phyloP scores from a whole-genome alignment of 2,329 filamentous ascomycete species.

The Fusarium nodosum region DNA sequence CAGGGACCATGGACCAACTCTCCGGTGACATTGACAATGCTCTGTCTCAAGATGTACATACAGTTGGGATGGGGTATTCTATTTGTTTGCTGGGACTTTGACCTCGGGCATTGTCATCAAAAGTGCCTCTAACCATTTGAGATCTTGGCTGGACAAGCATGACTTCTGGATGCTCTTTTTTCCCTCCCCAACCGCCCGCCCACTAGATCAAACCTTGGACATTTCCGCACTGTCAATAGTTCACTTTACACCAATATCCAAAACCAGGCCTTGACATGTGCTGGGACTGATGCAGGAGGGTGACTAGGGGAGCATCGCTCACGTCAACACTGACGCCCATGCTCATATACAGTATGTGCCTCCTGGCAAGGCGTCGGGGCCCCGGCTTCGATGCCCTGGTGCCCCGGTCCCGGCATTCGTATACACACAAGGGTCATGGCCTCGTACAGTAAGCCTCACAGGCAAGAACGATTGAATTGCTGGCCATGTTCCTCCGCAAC shows the following conservation, averaged over 20 bases:
- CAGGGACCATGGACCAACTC: conserved; percentile 18
- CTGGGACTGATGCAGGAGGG: conserved; percentile 32
- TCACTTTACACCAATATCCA: conserved; percentile 20
- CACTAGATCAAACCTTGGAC: conserved; percentile 26
- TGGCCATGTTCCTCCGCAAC: conserved; percentile 21
- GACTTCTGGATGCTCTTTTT: background rate
- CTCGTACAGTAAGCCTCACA: conserved; percentile 43
- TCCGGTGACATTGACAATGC: conserved; percentile 5
- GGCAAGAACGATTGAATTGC: conserved; percentile 16
- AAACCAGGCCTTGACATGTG: conserved; percentile 17
- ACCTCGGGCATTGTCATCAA: conserved; percentile 26
- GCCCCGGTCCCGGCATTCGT: conserved; percentile 41
- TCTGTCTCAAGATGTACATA: conserved; percentile 12
- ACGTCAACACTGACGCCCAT: conserved; percentile 24
- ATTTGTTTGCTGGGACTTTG: conserved; percentile 15
- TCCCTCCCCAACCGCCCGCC: background rate
- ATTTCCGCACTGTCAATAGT: conserved; percentile 30
- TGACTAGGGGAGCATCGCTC: conserved; percentile 17
- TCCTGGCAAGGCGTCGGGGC: conserved; percentile 33
- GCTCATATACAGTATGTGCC: conserved; percentile 26
- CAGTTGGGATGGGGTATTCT: conserved; percentile 8
- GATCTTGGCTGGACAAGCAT: conserved; percentile 20
- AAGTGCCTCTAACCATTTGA: conserved; percentile 19
- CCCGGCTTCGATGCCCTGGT: conserved; percentile 36
- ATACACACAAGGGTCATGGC: conserved; percentile 33